A percentile compares a stretch with the other conserved stretches of the same genome.
Conservation (phyloP, 2,329 filamentous ascomycete genomes). For the Penicillium sp. region DNA sequence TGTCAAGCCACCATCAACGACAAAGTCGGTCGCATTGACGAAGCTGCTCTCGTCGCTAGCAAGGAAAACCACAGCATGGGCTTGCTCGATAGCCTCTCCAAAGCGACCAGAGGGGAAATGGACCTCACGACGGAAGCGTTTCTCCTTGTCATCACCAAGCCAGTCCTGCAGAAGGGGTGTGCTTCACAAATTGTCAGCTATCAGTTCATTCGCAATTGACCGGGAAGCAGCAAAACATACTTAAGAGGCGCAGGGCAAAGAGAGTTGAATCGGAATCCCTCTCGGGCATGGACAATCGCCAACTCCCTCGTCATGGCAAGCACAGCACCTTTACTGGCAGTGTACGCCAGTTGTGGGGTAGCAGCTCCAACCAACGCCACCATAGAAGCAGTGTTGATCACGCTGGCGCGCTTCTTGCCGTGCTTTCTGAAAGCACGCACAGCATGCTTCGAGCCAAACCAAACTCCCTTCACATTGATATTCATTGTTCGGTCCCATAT, state of each 20-base stretch:
- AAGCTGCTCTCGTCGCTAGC: slow-evolving; percentile 61
- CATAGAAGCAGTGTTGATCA: slow-evolving; percentile 89
- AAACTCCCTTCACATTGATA: slow-evolving; percentile 96
- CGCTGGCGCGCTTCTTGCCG: slow-evolving; percentile 73
- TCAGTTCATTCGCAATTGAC: neutral
- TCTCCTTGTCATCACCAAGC: slow-evolving; percentile 80
- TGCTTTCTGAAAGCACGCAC: slow-evolving; percentile 76
- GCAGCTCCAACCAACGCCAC: slow-evolving; percentile 84
- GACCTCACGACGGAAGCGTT: slow-evolving; percentile 77
- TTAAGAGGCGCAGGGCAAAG: slow-evolving; percentile 88
- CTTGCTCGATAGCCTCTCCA: slow-evolving; percentile 1
- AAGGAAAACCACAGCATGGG: slow-evolving; percentile 4
- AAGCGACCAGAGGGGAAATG: slow-evolving; percentile 54
- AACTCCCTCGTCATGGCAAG: slow-evolving; percentile 8
- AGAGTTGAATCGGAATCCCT: slow-evolving; percentile 85
- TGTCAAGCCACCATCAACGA: slow-evolving; percentile 59
- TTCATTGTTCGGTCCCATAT: slow-evolving; percentile 91
- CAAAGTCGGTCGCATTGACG: slow-evolving; percentile 58
- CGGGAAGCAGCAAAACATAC: slow-evolving; percentile 34
- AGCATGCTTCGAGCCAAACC: slow-evolving; percentile 90
- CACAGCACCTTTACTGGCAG: slow-evolving; percentile 6
- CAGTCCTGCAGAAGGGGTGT: slow-evolving; percentile 88
- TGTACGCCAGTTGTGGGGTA: slow-evolving; percentile 73
- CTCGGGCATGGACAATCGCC: slow-evolving; percentile 68
- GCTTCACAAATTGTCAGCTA: slow-evolving; percentile 36